A percentile compares a stretch with the other conserved stretches of the same genome.
These are phyloP conservation scores for Hygrophorus pudorinus DNA, from an alignment of 768 basidiomycete genomes.

Conservation along the genomic window DNA sequence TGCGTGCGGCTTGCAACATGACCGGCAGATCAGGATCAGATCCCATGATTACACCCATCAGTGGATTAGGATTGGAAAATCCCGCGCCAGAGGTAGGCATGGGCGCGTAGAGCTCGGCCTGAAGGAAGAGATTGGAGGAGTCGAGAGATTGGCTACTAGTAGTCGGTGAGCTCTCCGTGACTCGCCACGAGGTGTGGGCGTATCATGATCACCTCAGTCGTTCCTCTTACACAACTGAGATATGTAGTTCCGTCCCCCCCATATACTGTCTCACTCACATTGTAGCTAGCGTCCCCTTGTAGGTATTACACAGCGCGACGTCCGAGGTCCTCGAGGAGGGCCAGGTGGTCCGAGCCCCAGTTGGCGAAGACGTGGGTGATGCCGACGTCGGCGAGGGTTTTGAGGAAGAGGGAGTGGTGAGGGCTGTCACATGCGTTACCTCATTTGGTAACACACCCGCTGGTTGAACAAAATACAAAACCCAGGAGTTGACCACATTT, in stretches of 20 bases:
- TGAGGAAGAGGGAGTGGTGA: constrained; percentile 52
- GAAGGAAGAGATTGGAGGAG: constrained; percentile 61
- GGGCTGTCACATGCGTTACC: no score
- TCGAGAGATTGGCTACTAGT: no score
- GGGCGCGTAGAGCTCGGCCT: constrained; percentile 39
- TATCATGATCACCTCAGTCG: no score
- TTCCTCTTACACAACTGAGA: no score
- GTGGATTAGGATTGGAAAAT: constrained; percentile 55
- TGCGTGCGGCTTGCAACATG: constrained; percentile 81
- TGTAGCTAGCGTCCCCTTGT: no score
- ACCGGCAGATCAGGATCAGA: constrained; percentile 95
- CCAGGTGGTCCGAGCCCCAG: constrained; percentile 73
- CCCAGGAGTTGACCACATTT: no score
- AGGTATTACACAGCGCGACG: constrained; percentile 44
- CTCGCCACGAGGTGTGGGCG: no score
- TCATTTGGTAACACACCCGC: no score
- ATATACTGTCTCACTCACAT: no score
- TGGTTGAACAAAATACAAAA: no score
- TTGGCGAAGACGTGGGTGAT: constrained; percentile 66
- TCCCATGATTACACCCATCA: constrained; percentile 96
- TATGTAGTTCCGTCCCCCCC: no score
- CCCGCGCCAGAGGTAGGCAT: constrained; percentile 34
- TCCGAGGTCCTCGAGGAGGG: constrained; percentile 58
- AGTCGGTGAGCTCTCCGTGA: no score
- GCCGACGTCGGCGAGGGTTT: constrained; percentile 42